A percentile compares a stretch with the other conserved stretches of the same genome.
These are phyloP conservation scores for Linnemannia zychae DNA, from an alignment of 192 early-diverging fungal species.

Conservation along the genomic window DNA sequence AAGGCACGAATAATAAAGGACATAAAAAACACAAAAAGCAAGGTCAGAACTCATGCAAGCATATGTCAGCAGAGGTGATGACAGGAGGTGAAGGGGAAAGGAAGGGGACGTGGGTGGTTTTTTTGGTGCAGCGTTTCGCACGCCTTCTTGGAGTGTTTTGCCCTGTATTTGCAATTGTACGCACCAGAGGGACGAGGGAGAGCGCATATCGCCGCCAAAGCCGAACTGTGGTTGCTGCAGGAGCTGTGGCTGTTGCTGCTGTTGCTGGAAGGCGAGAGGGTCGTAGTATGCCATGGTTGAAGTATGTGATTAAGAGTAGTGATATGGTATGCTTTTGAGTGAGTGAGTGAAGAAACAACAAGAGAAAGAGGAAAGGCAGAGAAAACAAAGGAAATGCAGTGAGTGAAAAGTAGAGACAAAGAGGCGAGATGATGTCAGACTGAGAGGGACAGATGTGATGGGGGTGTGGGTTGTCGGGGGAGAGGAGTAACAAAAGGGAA, in stretches of 20 bases:
- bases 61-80: constrained; percentile 5
- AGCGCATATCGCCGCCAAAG: constrained; percentile 17
- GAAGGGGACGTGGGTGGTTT: background rate
- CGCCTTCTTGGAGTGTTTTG: background rate
- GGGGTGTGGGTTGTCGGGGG: background rate
- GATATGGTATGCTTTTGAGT: background rate
- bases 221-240: constrained; percentile 11
- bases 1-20: background rate
- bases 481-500: background rate
- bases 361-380: background rate
- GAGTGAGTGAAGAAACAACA: background rate
- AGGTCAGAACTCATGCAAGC: background rate
- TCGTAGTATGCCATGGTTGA: constrained; percentile 47
- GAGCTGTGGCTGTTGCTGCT: constrained; percentile 20
- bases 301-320: background rate
- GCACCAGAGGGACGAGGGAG: constrained; percentile 18
- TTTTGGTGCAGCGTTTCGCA: background rate
- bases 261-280: constrained; percentile 44
- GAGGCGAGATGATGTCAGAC: background rate
- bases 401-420: background rate
- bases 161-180: background rate
- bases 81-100: background rate
- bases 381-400: background rate
- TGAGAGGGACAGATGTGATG: background rate
- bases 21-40: background rate